Percentiles rank a stretch among this genome's conserved stretches.
These are phyloP conservation scores for Rhododendron molle DNA, from an alignment of 148 eudicot genomes.

Conservation along the genomic window DNA sequence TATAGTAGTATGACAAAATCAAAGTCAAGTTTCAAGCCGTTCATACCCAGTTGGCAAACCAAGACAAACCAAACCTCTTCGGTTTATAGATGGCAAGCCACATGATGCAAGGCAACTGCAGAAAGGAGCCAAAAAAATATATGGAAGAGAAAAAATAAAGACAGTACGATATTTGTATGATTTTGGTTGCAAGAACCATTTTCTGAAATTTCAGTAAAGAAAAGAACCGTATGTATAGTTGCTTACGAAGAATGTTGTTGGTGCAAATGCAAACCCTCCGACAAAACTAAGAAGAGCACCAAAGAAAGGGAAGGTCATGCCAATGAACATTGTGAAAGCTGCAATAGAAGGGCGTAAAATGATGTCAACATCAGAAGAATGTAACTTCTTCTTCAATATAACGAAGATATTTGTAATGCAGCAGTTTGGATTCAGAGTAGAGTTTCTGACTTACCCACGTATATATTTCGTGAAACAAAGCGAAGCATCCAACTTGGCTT, in stretches of 20 bases:
- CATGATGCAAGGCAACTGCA: slow-evolving; percentile 42
- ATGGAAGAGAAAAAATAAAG: not conserved
- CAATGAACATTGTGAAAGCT: slow-evolving; percentile 32
- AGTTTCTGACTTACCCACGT: slow-evolving; percentile 35
- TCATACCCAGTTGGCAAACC: slow-evolving; percentile 50
- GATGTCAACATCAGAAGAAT: not conserved
- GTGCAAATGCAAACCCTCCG: slow-evolving; percentile 34
- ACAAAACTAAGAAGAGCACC: slow-evolving; percentile 30
- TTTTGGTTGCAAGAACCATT: not conserved
- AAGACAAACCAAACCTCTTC: slow-evolving; percentile 32
- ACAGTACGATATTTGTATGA: not conserved
- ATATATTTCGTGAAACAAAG: slow-evolving; percentile 25
- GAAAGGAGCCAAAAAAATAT: not conserved
- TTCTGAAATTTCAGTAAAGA: not conserved
- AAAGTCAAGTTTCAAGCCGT: not conserved
- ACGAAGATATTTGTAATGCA: not conserved
- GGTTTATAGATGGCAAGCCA: slow-evolving; percentile 43
- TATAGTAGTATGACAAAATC: too few species aligned
- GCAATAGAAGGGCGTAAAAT: not conserved
- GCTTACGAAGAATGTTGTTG: slow-evolving; percentile 33
- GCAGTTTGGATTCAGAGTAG: not conserved
- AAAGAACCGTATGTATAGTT: not conserved
- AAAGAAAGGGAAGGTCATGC: slow-evolving; percentile 30
- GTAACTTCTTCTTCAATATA: not conserved
- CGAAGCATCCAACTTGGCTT: slow-evolving; percentile 25